Base-by-base conservation (phyloP, 805 yeast species). In the Metschnikowia orientalis region DNA sequence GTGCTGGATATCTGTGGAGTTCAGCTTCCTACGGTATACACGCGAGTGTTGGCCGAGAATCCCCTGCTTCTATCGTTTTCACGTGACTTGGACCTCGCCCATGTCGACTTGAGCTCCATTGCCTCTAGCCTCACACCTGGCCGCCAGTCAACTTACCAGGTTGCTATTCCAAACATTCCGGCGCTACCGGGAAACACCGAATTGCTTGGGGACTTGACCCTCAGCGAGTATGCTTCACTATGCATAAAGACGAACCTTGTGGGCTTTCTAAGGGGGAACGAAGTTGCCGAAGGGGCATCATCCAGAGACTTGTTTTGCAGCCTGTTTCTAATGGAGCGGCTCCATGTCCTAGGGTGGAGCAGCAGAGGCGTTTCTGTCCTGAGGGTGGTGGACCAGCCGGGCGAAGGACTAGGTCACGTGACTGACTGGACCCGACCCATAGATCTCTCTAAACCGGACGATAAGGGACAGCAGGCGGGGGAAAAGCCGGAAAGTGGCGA, bases 11-110 rank as follows among this genome's bases (percentile, higher is more conserved):
- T 36, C 4, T 5, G 18, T 5, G 19, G 33, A 14, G 41, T 41
- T 6, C 24, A 22, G 14, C 24, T 41, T 8, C 45, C 45, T 10
- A 30, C 17, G n/a, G 4, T 12, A 12, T 32, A 30, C 2, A 31
- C 25, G 9, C 23, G 9, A 15, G 11, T 30, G 9, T 30, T 41
- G 8, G 16, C 21, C 3, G 18, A 26, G 2, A 11, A 35, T 15
- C 40, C 45, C 10, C 24, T 23, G 28, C 35, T 41, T 29, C 38
- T 41, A 9, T n/a, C 21, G 4, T 17, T 19, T 21, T 27, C 38
- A 20, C 26, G 26, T 18, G 26, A 34, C 9, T 12, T 35, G n/a
- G 40, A 35, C 21, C 34, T 41, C 4, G 26, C 32, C 6, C 25
- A n/a, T 6, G 16, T 39, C 5, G 28, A 16, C 11, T 29, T 35